Evolutionary conservation across 1,139 yeast species (phyloP).

Genomic region (Candida glucosophila): DNA sequence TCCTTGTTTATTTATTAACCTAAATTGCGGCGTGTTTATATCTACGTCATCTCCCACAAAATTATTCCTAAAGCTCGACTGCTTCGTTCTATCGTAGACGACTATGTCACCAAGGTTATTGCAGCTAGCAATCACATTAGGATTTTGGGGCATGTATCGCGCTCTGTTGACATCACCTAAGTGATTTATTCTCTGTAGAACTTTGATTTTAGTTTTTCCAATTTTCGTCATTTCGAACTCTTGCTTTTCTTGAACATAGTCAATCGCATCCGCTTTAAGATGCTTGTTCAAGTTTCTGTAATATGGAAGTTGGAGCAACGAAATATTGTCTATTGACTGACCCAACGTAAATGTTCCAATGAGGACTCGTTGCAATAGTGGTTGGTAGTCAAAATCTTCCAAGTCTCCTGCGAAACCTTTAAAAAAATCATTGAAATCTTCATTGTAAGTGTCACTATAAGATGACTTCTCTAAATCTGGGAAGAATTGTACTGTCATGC

Average conservation of each 20-base stretch:
- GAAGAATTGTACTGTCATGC: constrained; percentile 44
- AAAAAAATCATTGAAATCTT: too few relatives aligned
- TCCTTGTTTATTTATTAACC: constrained; percentile 8
- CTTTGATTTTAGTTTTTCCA: constrained; percentile 19
- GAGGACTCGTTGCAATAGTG: constrained; percentile 25
- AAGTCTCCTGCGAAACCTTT: too few relatives aligned
- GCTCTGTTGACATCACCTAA: constrained; percentile 37
- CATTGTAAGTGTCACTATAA: too few relatives aligned
- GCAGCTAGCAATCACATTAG: constrained; percentile 34
- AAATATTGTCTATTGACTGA: constrained; percentile 31
- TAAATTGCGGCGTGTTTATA: constrained; percentile 23
- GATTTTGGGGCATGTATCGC: constrained; percentile 36
- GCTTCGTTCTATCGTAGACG: constrained; percentile 46
- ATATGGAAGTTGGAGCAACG: constrained; percentile 30
- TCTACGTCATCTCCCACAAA: constrained; percentile 19
- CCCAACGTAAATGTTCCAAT: constrained; percentile 38
- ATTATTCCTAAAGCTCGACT: constrained; percentile 31
- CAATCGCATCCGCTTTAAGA: constrained; percentile 24
- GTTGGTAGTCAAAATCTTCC: constrained; percentile 6
- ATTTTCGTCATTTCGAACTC: constrained; percentile 32
- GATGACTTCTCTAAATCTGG: constrained; percentile 37
- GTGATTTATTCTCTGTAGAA: constrained; percentile 34
- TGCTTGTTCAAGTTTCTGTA: constrained; percentile 23
- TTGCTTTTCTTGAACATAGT: constrained; percentile 30
- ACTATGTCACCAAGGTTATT: constrained; percentile 33